Evolutionary conservation across 441 rosid species (phyloP).

Genomic region (Populus hybrid): DNA sequence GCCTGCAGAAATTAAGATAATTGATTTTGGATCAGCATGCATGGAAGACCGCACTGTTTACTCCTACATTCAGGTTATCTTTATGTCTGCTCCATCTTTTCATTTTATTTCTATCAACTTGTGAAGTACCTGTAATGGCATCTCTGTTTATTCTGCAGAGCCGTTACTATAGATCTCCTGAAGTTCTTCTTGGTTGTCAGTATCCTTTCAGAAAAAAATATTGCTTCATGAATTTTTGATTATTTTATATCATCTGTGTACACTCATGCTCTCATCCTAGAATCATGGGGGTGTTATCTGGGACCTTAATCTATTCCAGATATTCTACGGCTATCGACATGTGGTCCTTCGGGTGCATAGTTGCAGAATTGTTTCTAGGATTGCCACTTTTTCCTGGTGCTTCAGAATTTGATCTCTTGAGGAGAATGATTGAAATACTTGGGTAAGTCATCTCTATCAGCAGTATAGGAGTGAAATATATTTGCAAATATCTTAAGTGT

Average conservation of each 20-base stretch:
- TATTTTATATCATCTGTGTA: not conserved
- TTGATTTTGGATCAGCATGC: slow-evolving; percentile 99
- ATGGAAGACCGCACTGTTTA: slow-evolving; percentile 98
- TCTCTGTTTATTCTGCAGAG: slow-evolving; percentile 63
- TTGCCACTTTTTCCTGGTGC: slow-evolving; percentile 98
- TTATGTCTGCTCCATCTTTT: slow-evolving; percentile 7
- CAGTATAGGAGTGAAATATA: not conserved
- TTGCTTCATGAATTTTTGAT: slow-evolving; percentile 5
- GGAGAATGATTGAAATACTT: slow-evolving; percentile 88
- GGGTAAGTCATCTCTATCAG: slow-evolving; percentile 52
- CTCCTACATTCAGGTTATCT: slow-evolving; percentile 94
- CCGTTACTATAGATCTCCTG: slow-evolving; percentile 99
- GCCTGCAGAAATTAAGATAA: slow-evolving; percentile 96
- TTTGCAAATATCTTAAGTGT: slow-evolving; percentile 4
- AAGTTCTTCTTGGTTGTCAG: slow-evolving; percentile 98
- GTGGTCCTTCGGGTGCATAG: slow-evolving; percentile 99
- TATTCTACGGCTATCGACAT: slow-evolving; percentile 97
- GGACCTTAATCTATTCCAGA: slow-evolving; percentile 64
- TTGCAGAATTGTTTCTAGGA: slow-evolving; percentile 97
- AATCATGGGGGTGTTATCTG: slow-evolving; percentile 14
- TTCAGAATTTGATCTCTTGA: slow-evolving; percentile 95
- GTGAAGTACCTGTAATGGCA: slow-evolving; percentile 13
- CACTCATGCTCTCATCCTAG: not conserved
- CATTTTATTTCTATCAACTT: slow-evolving; percentile 16
- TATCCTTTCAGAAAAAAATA: slow-evolving; percentile 52